These are phyloP conservation scores for Ganoderma lucidum DNA, from an alignment of 1,284 basidiomycete genomes.

Conservation along the genomic window DNA sequence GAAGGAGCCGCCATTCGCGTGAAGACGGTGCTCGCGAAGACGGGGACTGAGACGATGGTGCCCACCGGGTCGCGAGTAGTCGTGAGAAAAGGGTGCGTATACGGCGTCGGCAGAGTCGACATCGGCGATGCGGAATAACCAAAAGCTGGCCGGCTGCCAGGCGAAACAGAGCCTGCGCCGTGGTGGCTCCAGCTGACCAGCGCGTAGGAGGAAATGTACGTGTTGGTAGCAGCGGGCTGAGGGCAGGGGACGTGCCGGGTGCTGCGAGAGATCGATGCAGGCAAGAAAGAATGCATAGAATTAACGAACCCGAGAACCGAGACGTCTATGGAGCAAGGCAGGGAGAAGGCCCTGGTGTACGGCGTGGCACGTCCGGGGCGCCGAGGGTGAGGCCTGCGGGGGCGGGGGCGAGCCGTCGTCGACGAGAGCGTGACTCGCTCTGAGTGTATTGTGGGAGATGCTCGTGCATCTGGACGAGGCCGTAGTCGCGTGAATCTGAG, in stretches of 20 bases:
- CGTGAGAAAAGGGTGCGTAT: slow-evolving; percentile 61
- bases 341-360: slow-evolving; percentile 15
- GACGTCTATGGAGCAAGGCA: slow-evolving; percentile 28
- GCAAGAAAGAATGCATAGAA: slow-evolving; percentile 29
- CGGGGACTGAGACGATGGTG: slow-evolving; percentile 60
- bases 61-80: slow-evolving; percentile 70
- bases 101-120: slow-evolving; percentile 65
- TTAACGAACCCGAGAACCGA: slow-evolving; percentile 28
- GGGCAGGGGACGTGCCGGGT: slow-evolving; percentile 25
- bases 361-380: slow-evolving; percentile 13
- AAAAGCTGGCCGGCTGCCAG: slow-evolving; percentile 82
- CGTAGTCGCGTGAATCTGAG: slow-evolving; percentile 84
- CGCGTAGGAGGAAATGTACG: slow-evolving; percentile 69
- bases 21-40: slow-evolving; percentile 67
- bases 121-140: slow-evolving; percentile 85
- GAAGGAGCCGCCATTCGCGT: slow-evolving; percentile 56
- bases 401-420: background rate
- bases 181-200: slow-evolving; percentile 68
- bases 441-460: slow-evolving; percentile 76
- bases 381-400: slow-evolving; percentile 9
- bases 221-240: slow-evolving; percentile 65
- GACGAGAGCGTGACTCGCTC: slow-evolving; percentile 47
- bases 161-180: slow-evolving; percentile 75
- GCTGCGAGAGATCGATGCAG: slow-evolving; percentile 22
- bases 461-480: slow-evolving; percentile 79